Conservation (phyloP, 257 asterid species). For the Capsicum pubescens region DNA sequence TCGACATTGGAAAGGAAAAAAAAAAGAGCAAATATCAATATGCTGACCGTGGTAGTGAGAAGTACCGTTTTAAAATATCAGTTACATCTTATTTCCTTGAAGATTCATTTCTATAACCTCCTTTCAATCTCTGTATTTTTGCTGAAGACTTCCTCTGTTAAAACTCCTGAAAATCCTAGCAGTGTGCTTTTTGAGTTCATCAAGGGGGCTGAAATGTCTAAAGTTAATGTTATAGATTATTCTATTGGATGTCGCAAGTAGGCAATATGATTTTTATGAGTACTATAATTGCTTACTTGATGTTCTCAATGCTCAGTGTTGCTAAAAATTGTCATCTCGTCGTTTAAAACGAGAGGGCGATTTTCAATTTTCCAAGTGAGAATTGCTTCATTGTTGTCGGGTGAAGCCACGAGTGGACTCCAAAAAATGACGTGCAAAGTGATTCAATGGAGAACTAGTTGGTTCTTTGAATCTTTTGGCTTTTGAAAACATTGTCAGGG, state of each 20-base stretch:
- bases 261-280: not conserved
- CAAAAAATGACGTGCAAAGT: not conserved
- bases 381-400: not conserved
- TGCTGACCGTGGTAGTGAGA: not conserved
- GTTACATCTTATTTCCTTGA: not conserved
- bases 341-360: not conserved
- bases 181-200: not conserved
- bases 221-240: not conserved
- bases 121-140: not conserved
- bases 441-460: not conserved
- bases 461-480: not conserved
- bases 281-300: not conserved
- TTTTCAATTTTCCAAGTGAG: not conserved
- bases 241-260: not conserved
- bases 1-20: not conserved
- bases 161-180: slow-evolving; percentile 9
- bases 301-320: not conserved
- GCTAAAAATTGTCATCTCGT: not conserved
- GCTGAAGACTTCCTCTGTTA: not conserved
- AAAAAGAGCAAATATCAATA: not conserved
- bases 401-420: not conserved
- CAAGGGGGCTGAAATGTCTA: not conserved
- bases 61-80: not conserved
- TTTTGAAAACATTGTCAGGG: not conserved
- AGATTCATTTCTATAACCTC: not conserved